Evolutionary conservation across 1,139 yeast genomes (phyloP).

Genomic region (Arxiozyma heterogenica): DNA sequence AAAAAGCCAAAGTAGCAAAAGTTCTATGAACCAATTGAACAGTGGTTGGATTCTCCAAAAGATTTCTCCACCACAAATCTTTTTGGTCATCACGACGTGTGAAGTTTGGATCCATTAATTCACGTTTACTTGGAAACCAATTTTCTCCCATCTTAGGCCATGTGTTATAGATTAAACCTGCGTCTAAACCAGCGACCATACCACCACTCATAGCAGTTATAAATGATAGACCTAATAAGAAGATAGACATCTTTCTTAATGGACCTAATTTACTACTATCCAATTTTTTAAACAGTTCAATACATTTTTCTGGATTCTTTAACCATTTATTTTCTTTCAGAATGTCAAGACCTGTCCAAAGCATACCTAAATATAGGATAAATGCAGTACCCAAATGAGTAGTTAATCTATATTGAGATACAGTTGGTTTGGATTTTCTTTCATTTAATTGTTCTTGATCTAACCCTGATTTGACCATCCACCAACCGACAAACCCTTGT

Average conservation of each 20-base stretch:
- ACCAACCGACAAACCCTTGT: slow-evolving; percentile 97
- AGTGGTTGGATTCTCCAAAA: slow-evolving; percentile 91
- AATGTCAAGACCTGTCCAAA: slow-evolving; percentile 82
- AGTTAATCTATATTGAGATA: slow-evolving; percentile 88
- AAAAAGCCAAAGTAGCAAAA: slow-evolving; percentile 74
- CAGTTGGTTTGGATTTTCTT: slow-evolving; percentile 86
- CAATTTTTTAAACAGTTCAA: slow-evolving; percentile 43
- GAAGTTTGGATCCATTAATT: slow-evolving; percentile 68
- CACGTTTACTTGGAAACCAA: slow-evolving; percentile 60
- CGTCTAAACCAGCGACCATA: slow-evolving; percentile 96
- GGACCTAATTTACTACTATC: slow-evolving; percentile 50
- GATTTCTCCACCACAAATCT: slow-evolving; percentile 84
- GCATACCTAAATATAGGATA: slow-evolving; percentile 74
- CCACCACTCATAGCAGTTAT: slow-evolving; percentile 95
- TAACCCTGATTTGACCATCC: slow-evolving; percentile 98
- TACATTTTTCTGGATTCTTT: slow-evolving; percentile 46
- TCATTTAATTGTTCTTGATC: slow-evolving; percentile 73
- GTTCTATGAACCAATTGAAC: slow-evolving; percentile 89
- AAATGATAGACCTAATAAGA: slow-evolving; percentile 60
- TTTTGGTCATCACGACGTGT: slow-evolving; percentile 57
- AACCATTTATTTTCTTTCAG: slow-evolving; percentile 67
- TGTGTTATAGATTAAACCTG: slow-evolving; percentile 90
- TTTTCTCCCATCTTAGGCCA: slow-evolving; percentile 93
- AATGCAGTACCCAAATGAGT: slow-evolving; percentile 95
- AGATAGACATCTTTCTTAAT: slow-evolving; percentile 47